Percentiles rank a stretch among this genome's conserved stretches.
Conservation (phyloP, 129 eudicot species). For the Flaveria robusta region DNA sequence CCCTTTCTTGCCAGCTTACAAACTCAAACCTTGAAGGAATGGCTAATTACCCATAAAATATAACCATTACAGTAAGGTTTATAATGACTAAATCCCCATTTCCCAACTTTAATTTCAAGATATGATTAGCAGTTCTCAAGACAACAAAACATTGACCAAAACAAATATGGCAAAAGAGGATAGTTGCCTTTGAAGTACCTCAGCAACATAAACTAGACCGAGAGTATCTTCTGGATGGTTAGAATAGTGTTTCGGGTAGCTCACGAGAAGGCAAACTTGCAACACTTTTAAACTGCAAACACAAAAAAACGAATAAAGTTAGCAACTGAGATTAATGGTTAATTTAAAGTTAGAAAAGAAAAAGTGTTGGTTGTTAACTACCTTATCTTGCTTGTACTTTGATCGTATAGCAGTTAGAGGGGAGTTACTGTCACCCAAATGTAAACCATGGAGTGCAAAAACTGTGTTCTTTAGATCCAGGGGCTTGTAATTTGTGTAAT, state of each 20-base stretch:
- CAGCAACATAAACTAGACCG: constrained; percentile 10
- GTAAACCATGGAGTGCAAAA: constrained; percentile 53
- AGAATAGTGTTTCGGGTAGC: constrained; percentile 45
- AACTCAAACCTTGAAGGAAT: constrained; percentile 17
- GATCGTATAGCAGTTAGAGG: constrained; percentile 59
- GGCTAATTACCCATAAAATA: constrained; percentile 11
- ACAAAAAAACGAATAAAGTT: constrained; percentile 9
- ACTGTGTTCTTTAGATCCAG: constrained; percentile 56
- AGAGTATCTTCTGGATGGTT: constrained; percentile 22
- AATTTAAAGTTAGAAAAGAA: background rate
- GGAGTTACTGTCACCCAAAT: constrained; percentile 40
- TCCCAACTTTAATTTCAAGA: constrained; percentile 35
- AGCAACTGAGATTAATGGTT: constrained; percentile 3
- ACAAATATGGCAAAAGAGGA: constrained; percentile 29
- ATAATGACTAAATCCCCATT: constrained; percentile 44
- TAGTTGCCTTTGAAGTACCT: constrained; percentile 23
- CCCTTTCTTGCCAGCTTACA: constrained; percentile 23
- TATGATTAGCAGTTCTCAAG: constrained; percentile 33
- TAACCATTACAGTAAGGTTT: constrained; percentile 37
- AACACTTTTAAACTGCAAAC: constrained; percentile 53
- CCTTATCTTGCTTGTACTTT: constrained; percentile 73
- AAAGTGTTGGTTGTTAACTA: constrained; percentile 24
- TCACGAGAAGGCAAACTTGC: constrained; percentile 53
- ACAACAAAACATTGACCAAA: constrained; percentile 19
- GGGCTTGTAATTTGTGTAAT: constrained; percentile 58